phyloP scores from a whole-genome alignment of 2,329 filamentous ascomycete species.

The Colletotrichum echinochloae region DNA sequence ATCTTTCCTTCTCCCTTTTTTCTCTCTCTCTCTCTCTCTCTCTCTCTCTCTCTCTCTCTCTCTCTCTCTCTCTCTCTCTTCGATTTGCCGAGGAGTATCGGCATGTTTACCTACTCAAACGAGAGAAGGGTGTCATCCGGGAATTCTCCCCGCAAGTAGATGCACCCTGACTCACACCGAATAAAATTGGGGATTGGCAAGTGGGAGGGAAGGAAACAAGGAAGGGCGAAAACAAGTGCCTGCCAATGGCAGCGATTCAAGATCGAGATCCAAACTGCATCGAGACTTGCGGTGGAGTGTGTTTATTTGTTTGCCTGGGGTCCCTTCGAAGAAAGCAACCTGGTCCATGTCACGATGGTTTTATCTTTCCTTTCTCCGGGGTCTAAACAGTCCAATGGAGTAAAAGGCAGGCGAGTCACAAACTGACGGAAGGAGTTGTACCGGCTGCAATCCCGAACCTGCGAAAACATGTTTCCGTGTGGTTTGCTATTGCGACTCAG shows the following conservation, averaged over 20 bases:
- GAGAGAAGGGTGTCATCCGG: not conserved
- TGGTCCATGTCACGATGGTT: conserved; percentile 20
- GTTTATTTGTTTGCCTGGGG: conserved; percentile 32
- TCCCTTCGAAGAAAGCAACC: conserved; percentile 10
- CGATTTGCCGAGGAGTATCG: conserved; percentile 3
- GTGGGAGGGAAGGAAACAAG: not conserved
- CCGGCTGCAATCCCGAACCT: not conserved
- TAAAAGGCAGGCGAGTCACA: conserved; percentile 5
- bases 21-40: too few species aligned
- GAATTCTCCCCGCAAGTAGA: conserved; percentile 15
- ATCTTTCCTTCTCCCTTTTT: not conserved
- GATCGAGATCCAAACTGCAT: conserved; percentile 13
- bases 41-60: not conserved
- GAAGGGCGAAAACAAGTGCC: not conserved
- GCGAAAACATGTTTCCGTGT: not conserved
- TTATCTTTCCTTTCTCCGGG: conserved; percentile 7
- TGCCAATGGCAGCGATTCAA: conserved; percentile 1
- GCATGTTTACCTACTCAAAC: not conserved
- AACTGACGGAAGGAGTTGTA: conserved; percentile 13
- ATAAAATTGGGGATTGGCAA: not conserved
- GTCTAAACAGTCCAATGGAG: conserved; percentile 31
- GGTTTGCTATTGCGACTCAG: not conserved
- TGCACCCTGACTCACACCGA: conserved; percentile 6
- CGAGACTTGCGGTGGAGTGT: conserved; percentile 15
- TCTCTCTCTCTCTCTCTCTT: not conserved